Conservation (phyloP, 306 rosid genomes). For the Cicer yamashitae region DNA sequence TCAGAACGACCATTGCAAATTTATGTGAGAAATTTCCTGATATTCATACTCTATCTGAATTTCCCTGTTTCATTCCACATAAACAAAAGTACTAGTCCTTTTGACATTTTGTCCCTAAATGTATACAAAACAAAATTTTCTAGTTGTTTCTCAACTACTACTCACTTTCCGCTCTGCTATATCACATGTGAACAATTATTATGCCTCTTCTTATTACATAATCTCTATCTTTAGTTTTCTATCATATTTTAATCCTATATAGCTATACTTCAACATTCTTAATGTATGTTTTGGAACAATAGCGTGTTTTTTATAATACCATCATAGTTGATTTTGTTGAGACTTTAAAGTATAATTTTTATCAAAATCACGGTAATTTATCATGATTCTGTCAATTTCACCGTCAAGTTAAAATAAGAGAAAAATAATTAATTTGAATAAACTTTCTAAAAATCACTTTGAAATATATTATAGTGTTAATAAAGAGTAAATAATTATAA, state of each 20-base stretch:
- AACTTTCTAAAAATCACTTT: no score
- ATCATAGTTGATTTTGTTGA: no score
- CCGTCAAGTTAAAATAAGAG: no score
- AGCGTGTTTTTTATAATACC: no score
- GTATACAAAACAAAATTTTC: slow-evolving; percentile 36
- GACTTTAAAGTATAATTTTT: no score
- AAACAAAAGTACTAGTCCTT: slow-evolving; percentile 38
- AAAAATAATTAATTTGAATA: no score
- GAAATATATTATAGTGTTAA: no score
- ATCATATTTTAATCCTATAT: neutral
- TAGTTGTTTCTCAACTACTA: slow-evolving; percentile 65
- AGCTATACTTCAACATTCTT: neutral
- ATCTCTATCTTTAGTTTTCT: slow-evolving; percentile 29
- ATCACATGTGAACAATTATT: slow-evolving; percentile 56
- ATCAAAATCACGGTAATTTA: no score
- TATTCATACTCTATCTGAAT: slow-evolving; percentile 41
- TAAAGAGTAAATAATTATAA: no score
- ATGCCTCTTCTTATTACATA: slow-evolving; percentile 35
- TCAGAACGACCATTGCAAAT: slow-evolving; percentile 35
- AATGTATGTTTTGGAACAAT: no score
- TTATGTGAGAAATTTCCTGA: slow-evolving; percentile 49
- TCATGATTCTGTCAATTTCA: no score
- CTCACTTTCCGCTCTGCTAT: slow-evolving; percentile 48
- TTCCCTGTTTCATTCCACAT: slow-evolving; percentile 46
- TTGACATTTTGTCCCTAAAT: slow-evolving; percentile 52